These are phyloP conservation scores for Candida parachauliodes DNA, from an alignment of 805 yeast genomes.

Conservation along the genomic window DNA sequence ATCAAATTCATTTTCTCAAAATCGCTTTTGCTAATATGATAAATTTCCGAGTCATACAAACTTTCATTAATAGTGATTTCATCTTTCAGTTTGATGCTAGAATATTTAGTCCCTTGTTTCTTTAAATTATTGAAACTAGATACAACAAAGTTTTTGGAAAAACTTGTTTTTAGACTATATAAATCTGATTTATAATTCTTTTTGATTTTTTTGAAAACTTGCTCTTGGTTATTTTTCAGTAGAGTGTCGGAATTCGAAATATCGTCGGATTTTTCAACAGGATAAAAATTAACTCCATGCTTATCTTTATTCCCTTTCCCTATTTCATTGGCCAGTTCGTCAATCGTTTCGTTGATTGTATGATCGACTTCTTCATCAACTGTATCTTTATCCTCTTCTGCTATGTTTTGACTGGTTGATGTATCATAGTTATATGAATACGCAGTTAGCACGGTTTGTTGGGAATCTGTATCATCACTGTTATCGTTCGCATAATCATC, in stretches of 20 bases:
- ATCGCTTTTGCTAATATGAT: constrained; percentile 67
- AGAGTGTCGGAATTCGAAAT: constrained; percentile 8
- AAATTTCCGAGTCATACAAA: constrained; percentile 46
- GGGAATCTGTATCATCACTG: constrained; percentile 1
- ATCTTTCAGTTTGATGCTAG: background rate
- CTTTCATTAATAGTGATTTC: constrained; percentile 6
- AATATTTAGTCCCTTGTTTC: background rate
- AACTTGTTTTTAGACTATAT: background rate
- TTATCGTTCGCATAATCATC: too few relatives aligned
- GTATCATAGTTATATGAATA: background rate
- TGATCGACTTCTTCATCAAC: background rate
- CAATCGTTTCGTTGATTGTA: background rate
- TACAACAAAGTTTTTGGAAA: background rate
- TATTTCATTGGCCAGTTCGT: too few relatives aligned
- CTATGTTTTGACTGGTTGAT: background rate
- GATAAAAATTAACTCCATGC: constrained; percentile 12
- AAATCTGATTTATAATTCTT: background rate
- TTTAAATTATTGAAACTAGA: background rate
- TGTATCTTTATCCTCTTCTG: background rate
- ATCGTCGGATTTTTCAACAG: constrained; percentile 7
- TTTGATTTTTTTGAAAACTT: constrained; percentile 8
- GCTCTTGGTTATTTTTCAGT: constrained; percentile 5
- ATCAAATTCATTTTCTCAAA: constrained; percentile 72
- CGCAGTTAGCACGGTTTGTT: background rate
- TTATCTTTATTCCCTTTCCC: too few relatives aligned